Evolutionary conservation across 176 grass and related monocot species (phyloP).

Genomic region (Elymus sibiricus): DNA sequence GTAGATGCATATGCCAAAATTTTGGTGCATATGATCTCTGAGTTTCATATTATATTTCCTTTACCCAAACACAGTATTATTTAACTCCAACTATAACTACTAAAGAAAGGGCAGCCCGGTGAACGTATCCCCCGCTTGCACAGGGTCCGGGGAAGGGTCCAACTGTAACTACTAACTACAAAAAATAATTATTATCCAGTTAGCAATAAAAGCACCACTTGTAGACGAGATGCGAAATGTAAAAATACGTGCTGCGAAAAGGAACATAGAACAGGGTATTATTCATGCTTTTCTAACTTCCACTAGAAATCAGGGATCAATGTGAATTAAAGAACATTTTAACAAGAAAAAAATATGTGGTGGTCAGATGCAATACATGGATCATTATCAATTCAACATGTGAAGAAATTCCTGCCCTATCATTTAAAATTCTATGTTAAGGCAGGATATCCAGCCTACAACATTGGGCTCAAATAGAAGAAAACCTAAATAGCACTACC

Average conservation of each 20-base stretch:
- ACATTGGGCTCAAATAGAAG: slow-evolving; percentile 6
- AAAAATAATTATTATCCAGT: background rate
- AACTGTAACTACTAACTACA: background rate
- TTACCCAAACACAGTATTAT: too few relatives aligned
- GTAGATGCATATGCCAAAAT: background rate
- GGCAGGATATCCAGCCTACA: slow-evolving; percentile 6
- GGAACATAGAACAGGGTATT: background rate
- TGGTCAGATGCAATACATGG: background rate
- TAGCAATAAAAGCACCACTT: background rate
- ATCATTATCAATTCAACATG: background rate
- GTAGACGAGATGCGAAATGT: background rate
- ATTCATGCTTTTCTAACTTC: background rate
- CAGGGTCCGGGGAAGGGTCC: too few relatives aligned
- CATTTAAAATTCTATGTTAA: background rate
- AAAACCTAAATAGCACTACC: background rate
- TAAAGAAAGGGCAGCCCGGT: too few relatives aligned
- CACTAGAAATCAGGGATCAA: slow-evolving; percentile 3
- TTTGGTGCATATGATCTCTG: background rate
- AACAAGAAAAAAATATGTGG: background rate
- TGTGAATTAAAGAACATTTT: background rate
- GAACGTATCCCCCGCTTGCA: too few relatives aligned
- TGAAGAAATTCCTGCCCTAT: background rate
- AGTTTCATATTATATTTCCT: too few relatives aligned
- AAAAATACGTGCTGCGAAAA: background rate
- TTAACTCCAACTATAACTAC: too few relatives aligned